These are phyloP conservation scores for Bonia amplexicaulis DNA, from an alignment of 176 grass and related monocot species.

Conservation along the genomic window DNA sequence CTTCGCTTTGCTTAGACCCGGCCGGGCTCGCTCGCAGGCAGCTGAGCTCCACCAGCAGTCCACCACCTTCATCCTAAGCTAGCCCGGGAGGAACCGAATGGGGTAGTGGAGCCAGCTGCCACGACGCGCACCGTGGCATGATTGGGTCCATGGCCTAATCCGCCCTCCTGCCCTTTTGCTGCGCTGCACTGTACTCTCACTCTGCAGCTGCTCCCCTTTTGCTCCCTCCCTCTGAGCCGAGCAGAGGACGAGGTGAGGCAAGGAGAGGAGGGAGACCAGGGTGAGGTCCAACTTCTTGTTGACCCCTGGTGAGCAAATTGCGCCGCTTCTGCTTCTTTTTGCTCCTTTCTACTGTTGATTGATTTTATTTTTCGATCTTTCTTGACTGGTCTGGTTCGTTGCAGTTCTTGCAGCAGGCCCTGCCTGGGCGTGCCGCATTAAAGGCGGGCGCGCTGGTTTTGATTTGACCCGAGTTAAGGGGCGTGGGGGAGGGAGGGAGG, in stretches of 20 bases:
- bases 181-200: not conserved
- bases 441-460: conserved; percentile 10
- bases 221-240: not conserved
- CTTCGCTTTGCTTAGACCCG: not conserved
- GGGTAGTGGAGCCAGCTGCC: not conserved
- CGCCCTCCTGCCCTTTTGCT: not conserved
- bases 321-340: not conserved
- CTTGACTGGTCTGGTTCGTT: not conserved
- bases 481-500: not conserved
- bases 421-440: conserved; percentile 10
- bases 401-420: conserved; percentile 10
- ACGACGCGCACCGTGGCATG: conserved; percentile 45
- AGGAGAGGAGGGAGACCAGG: not conserved
- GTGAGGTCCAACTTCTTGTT: not conserved
- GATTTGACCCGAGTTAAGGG: not conserved
- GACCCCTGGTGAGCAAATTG: not conserved
- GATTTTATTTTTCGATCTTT: not conserved
- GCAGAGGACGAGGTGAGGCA: not conserved
- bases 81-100: not conserved
- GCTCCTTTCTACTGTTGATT: not conserved
- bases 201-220: conserved; percentile 17
- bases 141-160: conserved; percentile 30
- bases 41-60: not conserved
- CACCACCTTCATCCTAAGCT: not conserved
- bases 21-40: not conserved